Evolutionary conservation across 2,329 filamentous ascomycete species (phyloP), one percentile per base, ranked within the genome.

Genomic region (Trichophyton schoenleinii): DNA sequence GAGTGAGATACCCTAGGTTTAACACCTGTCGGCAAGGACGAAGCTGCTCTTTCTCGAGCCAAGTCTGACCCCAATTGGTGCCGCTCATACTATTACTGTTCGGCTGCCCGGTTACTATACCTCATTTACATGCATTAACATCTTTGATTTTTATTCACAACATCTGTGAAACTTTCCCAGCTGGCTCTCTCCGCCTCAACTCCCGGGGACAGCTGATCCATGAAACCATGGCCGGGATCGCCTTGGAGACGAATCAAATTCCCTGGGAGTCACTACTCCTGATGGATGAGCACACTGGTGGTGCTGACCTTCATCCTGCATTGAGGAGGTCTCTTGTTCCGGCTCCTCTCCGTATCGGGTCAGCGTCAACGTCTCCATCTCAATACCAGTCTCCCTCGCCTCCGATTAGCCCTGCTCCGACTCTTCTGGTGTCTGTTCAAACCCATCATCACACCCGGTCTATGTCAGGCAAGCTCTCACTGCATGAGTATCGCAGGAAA

Each of bases 401-500:
- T 22, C 64, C 64, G 6, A 36, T 63, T 11, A 65, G 61, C 31
- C 64, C 64, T 34, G 49, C 53, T 11, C 57, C 63, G 13, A 63
- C 64, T 15, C 59, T 66, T 2, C 60, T 65, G 18, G 64, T 65
- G 41, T 64, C 62, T 15, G 38, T 62, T 13, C 36, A 57, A 11
- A 18, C 46, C 38, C 25, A 25, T 28, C 57, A 57, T 3, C 61
- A 42, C 36, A 31, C 49, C 7, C 41, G 52, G 38, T 25, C 44
- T 46, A 58, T 59, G 7, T 49, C 59, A 9, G 60, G 63, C 3
- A 57, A 63, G 13, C 61, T 66, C 44, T 65, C 65, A 1, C 60
- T 65, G 1, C 65, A 66, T 57, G 60, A 64, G 42, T 66, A 66
- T 58, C 64, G 65, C 53, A 64, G 61, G 60, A 64, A 62, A 9